Evolutionary conservation across 2,329 filamentous ascomycete species (phyloP), one percentile per base, ranked within the genome.

Genomic region (Colletotrichum costaricense): DNA sequence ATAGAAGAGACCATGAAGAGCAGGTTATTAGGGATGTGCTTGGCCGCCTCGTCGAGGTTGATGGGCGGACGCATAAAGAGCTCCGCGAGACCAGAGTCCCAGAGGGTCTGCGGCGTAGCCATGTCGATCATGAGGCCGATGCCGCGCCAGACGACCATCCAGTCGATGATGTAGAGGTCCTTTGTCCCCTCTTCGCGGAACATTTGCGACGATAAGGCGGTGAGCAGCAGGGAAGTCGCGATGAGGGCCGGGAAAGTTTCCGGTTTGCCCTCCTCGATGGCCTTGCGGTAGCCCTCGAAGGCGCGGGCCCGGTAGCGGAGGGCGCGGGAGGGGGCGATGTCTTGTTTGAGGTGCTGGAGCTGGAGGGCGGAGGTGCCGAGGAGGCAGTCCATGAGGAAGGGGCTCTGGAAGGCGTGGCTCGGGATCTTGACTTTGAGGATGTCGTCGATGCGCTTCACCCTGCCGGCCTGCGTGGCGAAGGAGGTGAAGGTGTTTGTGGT

Each of bases 141-240:
- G 11, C 88, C 88, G 11, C 84, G 82, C 88, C 88, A 91, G 14
- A 90, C 82, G 3, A 85, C 76, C 80, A 90, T 87, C 88, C 89
- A 91, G 77, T 90, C 85, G 57, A 90, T 78, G 35, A 90, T 84
- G 76, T 86, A 89, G 2, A 90, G 82, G 2, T 84, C 82, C 57
- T 81, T 82, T 22, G 79, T 78, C 60, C 86, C 81, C 0, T 81
- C 78, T n/a, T 88, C 86, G 4, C 87, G 84, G 77, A 90, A 90
- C 65, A 81, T 81, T 67, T 88, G 82, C 5, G 87, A 87, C 11
- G 87, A 86, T 5, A 90, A 79, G 6, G 84, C 88, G 30, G 85
- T 86, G 72, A 89, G 83, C 19, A 91, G 78, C 8, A 90, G 81
- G 2, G 88, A 89, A 70, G 84, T 85, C 46, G 84, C 85, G 49